Base-by-base conservation (phyloP, 345 rosid genomes). In the Murraya koenigii region DNA sequence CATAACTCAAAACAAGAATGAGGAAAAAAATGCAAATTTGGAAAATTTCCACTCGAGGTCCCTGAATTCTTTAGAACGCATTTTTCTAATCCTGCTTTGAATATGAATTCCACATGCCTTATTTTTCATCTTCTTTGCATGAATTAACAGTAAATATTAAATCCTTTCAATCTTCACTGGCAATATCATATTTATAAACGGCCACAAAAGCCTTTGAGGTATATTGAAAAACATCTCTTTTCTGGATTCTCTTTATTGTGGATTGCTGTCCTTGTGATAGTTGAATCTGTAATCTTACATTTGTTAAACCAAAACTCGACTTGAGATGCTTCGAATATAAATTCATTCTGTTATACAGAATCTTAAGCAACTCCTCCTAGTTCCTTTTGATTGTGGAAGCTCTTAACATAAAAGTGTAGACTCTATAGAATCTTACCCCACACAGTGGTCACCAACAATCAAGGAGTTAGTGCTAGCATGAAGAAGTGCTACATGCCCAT, bases 401-500 rank as follows among this genome's bases (percentile, higher is more conserved):
- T 28, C n/a, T 14, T 62, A 30, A 75, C 66, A 28, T 11, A 61
- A 66, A 22, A 74, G 62, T 14, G 38, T 13, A 39, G 49, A 56
- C 77, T 66, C 8, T 47, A 38, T 23, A 75, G 63, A 76, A 83
- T 72, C 94, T 86, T 90, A 95, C 99, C 99, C 97, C 75, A 95
- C 82, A 78, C 98, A 95, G 78, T 95, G 99, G 82, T 95, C 99
- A 66, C 98, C 97, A 49, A 85, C 94, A 80, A 95, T 86, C 80
- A 95, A 83, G 17, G 97, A 89, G 76, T 80, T 87, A 71, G 98
- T 87, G 74, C 82, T 82, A 80, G 19, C 84, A 85, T 93, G 89
- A 72, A 89, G 92, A 76, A 95, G 85, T 69, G 87, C 96, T 80
- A 88, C 70, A 81, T 95, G 99, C 44, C 99, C 98, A 84, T 95